Evolutionary conservation across 1,139 yeast species (phyloP).

Genomic region (Diutina scorzettiae): DNA sequence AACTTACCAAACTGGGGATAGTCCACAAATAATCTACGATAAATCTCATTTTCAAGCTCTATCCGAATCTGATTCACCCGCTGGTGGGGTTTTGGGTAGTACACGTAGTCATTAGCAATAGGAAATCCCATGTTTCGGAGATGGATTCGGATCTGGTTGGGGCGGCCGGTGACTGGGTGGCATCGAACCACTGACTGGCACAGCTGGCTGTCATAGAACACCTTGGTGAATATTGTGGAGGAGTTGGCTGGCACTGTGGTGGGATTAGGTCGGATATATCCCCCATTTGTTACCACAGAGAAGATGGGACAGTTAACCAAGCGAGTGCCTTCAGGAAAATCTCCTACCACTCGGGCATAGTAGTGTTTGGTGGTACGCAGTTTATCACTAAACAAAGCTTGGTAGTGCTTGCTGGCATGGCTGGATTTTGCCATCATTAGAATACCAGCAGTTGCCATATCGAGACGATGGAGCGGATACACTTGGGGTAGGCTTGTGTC

Average conservation of each 20-base stretch:
- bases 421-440: conserved; percentile 34
- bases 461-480: conserved; percentile 60
- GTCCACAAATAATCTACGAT: conserved; percentile 13
- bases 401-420: conserved; percentile 12
- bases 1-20: conserved; percentile 9
- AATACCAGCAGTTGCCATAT: conserved; percentile 65
- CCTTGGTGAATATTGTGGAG: conserved; percentile 20
- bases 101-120: conserved; percentile 55
- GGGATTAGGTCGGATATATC: conserved; percentile 23
- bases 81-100: conserved; percentile 12
- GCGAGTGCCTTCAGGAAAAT: conserved; percentile 30
- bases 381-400: conserved; percentile 23
- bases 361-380: conserved; percentile 24
- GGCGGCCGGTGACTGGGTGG: conserved; percentile 79
- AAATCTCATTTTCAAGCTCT: conserved; percentile 11
- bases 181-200: conserved; percentile 59
- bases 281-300: conserved; percentile 13
- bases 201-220: conserved; percentile 14
- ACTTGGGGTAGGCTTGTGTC: conserved; percentile 20
- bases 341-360: conserved; percentile 44
- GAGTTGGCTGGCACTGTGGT: conserved; percentile 19
- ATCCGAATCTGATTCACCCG: not conserved
- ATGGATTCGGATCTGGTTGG: conserved; percentile 82
- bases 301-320: conserved; percentile 25
- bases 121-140: conserved; percentile 54